Evolutionary conservation across 352 stramenopile species (phyloP), one percentile per base, ranked within the genome.

Genomic region (Phytophthora melonis): DNA sequence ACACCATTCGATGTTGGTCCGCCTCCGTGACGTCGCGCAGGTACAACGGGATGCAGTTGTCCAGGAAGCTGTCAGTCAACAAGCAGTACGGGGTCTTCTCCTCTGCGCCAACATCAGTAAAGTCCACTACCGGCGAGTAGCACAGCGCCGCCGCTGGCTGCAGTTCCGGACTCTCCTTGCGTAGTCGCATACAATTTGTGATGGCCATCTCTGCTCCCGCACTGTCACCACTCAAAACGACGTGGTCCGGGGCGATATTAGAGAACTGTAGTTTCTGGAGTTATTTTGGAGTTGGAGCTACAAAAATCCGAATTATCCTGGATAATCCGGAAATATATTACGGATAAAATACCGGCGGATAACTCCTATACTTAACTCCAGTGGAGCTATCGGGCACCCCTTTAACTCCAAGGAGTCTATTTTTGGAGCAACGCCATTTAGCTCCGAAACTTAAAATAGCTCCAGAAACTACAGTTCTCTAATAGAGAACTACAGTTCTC

Each of bases 221-320:
- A 54, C 77, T 85, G 67, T 89, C 81, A 13, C 79, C 77, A 16
- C 72, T 76, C 19, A 86, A 53, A 7, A 84, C 43, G n/a, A 88
- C 59, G 18, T 68, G 71, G 23, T 63, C 55, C 0, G 75, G 43
- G 27, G 74, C 8, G 8, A 85, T 18, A 13, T 70, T n/a, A n/a
- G n/a, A n/a, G n/a, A n/a, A n/a, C n/a, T n/a, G n/a, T n/a, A n/a
- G n/a, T n/a, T n/a, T n/a, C n/a, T n/a, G n/a, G n/a, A n/a, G n/a
- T n/a, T n/a, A n/a, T n/a, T n/a, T n/a, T n/a, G n/a, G n/a, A n/a
- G n/a, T n/a, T n/a, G n/a, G n/a, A n/a, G n/a, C n/a, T n/a, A n/a
- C n/a, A n/a, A n/a, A n/a, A n/a, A n/a, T n/a, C n/a, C n/a, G n/a
- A n/a, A n/a, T n/a, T n/a, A n/a, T n/a, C n/a, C n/a, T n/a, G n/a